Base-by-base conservation (phyloP, 2,329 filamentous ascomycete species). In the Sclerotinia trifoliorum region DNA sequence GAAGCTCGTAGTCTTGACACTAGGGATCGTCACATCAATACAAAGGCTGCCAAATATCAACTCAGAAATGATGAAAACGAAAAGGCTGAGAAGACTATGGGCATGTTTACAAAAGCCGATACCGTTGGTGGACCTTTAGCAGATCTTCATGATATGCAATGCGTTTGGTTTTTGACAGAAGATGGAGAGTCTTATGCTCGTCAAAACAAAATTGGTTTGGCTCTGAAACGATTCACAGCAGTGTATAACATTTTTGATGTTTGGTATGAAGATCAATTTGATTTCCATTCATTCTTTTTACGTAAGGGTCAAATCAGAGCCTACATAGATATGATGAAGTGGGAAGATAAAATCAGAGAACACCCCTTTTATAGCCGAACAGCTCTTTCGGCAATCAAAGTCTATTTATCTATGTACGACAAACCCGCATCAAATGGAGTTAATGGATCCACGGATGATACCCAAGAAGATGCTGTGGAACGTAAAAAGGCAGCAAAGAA, bases 231-330 rank as follows among this genome's bases (percentile, higher is more conserved):
- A 62, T 94, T 97, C 80, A 92, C 94, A 72, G 85, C 92, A 29
- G 87, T 99, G 68, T 90, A 90, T 78, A 93, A 92, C 80, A 96
- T 99, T 73, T 99, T 99, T 76, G 94, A 98, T 73, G 88, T 93
- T 26, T 99, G 95, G 95, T 91, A 96, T 77, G 96, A 99, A 78
- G 95, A 99, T 75, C 95, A 99, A 77, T 97, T 98, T 75, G 95
- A 99, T 78, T 99, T 99, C 83, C 96, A 99, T 83, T 93, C 88
- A 78, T 99, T 99, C 80, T 97, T 93, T 26, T 83, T 99, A n/a
- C 86, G 95, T 26, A 99, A 98, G 80, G 96, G 96, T 19, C 94
- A 97, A 83, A 92, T 98, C 70, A 86, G 94, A 68, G 92, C 95
- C 1, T 99, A 99, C 77, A 83, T 99, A 52, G 94, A 97, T 74